Base-by-base conservation (phyloP, 2,329 filamentous ascomycete species). In the Coniochaeta ligniaria region DNA sequence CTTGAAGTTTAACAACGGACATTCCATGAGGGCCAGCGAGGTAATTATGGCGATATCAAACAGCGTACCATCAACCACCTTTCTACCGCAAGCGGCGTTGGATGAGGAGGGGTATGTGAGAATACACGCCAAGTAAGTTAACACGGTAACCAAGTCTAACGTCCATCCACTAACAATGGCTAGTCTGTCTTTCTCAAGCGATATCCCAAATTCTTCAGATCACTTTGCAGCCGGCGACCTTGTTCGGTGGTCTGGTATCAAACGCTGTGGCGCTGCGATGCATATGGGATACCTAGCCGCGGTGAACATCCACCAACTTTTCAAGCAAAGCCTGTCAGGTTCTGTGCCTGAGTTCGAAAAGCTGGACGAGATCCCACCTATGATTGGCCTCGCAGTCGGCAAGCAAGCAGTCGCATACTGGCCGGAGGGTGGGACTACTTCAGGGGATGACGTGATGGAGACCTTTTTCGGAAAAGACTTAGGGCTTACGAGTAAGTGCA, bases 261-360 rank as follows among this genome's bases (percentile, higher is more conserved):
- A 92, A 28, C 87, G 90, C 52, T 91, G 87, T 67, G 90, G 90
- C 26, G 83, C 80, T 17, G 90, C 90, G 36, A 90, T 93, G 82
- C 83, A 89, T 68, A 86, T 87, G 78, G 90, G 89, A 41, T 83
- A 86, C 67, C 79, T 82, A 63, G 83, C 83, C 3, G 89, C 85
- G 7, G 73, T 80, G 59, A 93, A 93, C 69, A 81, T 89, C 59
- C 82, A 90, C 73, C 83, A 88, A 73, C 75, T 79, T 26, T 84
- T 90, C 69, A 71, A 84, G 52, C 68, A 75, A 59, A 71, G 77
- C 58, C 65, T 74, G 26, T 70, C 73, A 0, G 73, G 69, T 26
- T 70, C 66, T 20, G 68, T 70, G 41, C 79, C 84, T 3, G 71
- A 74, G 31, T 83, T 82, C 61, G 70, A 77, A 43, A 72, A 79